phyloP scores from a whole-genome alignment of 169 alveolate genomes.

The Prorocentrum cordatum region DNA sequence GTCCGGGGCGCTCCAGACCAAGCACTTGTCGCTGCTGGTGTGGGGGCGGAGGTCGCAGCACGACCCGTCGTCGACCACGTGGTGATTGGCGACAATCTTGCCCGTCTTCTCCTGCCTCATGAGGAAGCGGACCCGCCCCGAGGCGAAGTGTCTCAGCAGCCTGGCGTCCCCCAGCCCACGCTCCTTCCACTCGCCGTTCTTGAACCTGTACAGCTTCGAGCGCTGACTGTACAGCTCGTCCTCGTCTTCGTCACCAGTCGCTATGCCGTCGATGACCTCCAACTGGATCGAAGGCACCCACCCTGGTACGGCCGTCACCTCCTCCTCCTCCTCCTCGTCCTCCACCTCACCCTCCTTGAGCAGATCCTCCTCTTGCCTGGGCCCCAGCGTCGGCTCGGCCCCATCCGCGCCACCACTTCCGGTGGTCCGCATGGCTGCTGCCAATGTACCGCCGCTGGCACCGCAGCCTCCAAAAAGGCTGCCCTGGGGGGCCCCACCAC shows the following conservation, averaged over 20 bases:
- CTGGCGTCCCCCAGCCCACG: constrained; percentile 95
- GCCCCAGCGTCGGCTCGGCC: too few species aligned
- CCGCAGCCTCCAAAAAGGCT: too few species aligned
- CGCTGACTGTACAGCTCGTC: constrained; percentile 89
- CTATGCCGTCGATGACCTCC: too few species aligned
- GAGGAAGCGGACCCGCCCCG: constrained; percentile 86
- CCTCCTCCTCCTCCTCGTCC: too few species aligned
- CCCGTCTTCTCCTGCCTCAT: constrained; percentile 94
- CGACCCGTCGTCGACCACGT: constrained; percentile 73
- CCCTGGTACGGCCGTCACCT: too few species aligned
- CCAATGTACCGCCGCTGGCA: too few species aligned
- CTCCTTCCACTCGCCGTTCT: constrained; percentile 93
- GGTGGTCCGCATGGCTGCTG: too few species aligned
- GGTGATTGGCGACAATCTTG: constrained; percentile 93
- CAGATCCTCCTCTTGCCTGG: too few species aligned
- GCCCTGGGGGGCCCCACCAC: too few species aligned
- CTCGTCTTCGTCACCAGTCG: constrained; percentile 94
- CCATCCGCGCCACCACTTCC: too few species aligned
- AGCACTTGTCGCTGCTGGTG: constrained; percentile 93
- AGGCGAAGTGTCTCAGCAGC: constrained; percentile 87
- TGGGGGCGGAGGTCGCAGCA: constrained; percentile 91
- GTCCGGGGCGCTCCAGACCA: constrained; percentile 93
- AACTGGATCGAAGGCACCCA: too few species aligned
- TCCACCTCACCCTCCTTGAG: too few species aligned
- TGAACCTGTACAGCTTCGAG: constrained; percentile 89